Evolutionary conservation across 441 rosid genomes (phyloP), one percentile per base, ranked within the genome.

Genomic region (Adansonia rubrostipa): DNA sequence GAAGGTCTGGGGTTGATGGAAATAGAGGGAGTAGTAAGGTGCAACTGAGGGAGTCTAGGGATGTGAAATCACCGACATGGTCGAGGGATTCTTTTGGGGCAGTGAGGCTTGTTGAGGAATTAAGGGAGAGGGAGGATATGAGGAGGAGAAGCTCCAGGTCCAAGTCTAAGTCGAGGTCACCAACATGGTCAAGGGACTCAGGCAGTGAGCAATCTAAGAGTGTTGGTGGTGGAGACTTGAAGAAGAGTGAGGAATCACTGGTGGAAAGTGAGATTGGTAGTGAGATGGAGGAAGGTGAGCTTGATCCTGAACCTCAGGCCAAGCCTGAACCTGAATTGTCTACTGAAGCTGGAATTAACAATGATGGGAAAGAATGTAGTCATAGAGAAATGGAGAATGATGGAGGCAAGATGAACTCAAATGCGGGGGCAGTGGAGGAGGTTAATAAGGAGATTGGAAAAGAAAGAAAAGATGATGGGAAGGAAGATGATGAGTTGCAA

Each of bases 281-380:
- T 82, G 99, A 96, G 85, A 96, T 96, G 98, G 99, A 96, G 86
- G 98, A 96, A 91, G 99, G 99, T 45, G 98, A 96, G 84, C 90
- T 96, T 28, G 97, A 92, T 82, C 99, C 40, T 36, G 40, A 36
- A 36, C 40, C 40, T 36, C 40, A 36, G 40, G 40, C 40, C 40
- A 36, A 36, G 40, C 19, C 0, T 14, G 54, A 10, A 71, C 73
- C 85, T 20, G 88, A 80, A 66, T 60, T 42, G 44, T 85, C 50
- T 47, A 64, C 81, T 77, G 70, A 58, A 6, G 24, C 71, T 54
- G 73, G 54, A 68, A 45, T 72, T 48, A 48, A 62, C 33, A 54
- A 50, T 72, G 85, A 79, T n/a, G 78, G 42, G 74, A 61, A 69
- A 67, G 83, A 70, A 71, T 44, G 17, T 82, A 86, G 75, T 80